These are phyloP conservation scores for Rhododendron henanense DNA, from an alignment of 148 eudicot species.

Conservation along the genomic window DNA sequence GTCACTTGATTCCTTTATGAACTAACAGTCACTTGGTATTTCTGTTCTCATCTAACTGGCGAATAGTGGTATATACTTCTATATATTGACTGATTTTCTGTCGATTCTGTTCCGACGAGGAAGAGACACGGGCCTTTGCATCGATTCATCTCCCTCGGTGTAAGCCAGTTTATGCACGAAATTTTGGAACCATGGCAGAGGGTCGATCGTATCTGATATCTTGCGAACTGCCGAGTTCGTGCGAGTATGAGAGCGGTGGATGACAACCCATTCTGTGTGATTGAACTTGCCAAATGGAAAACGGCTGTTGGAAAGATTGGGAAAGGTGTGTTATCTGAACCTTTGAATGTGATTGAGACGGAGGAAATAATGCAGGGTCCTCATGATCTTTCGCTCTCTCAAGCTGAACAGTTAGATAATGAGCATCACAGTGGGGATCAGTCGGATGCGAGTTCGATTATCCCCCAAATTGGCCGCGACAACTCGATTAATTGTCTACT, in stretches of 20 bases:
- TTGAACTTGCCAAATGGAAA: constrained; percentile 15
- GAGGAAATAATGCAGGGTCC: too few relatives aligned
- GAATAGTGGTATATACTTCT: background rate
- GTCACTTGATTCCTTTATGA: background rate
- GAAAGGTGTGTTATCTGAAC: too few relatives aligned
- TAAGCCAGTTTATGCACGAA: background rate
- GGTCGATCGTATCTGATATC: constrained; percentile 35
- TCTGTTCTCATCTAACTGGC: constrained; percentile 9
- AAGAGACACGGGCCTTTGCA: constrained; percentile 13
- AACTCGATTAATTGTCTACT: too few relatives aligned
- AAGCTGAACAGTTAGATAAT: too few relatives aligned
- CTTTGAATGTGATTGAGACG: too few relatives aligned
- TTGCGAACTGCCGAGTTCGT: constrained; percentile 32
- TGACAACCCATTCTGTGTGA: constrained; percentile 22
- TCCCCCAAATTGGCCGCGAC: too few relatives aligned
- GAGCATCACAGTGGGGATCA: too few relatives aligned
- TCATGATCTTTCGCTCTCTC: too few relatives aligned
- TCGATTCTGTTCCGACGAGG: constrained; percentile 3
- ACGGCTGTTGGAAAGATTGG: background rate
- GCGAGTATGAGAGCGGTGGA: constrained; percentile 45
- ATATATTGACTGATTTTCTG: constrained; percentile 7
- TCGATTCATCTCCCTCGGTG: background rate
- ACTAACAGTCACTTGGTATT: background rate
- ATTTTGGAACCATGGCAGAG: constrained; percentile 46
- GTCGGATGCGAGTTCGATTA: too few relatives aligned